Evolutionary conservation across 306 rosid species (phyloP).

Genomic region (Geum urbanum): DNA sequence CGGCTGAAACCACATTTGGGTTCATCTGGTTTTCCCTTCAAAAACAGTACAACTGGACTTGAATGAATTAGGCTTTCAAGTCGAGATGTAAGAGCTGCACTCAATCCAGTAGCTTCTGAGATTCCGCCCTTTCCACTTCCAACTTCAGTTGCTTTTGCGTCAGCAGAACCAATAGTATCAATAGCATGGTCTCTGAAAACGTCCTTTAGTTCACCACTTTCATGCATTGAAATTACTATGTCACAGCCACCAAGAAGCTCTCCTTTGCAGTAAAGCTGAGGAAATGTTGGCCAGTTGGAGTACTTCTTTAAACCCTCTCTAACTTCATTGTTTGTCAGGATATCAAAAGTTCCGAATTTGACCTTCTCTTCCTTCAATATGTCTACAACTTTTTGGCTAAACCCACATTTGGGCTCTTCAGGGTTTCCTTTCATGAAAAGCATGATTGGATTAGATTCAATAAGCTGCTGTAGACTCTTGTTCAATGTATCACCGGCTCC

Average conservation of each 20-base stretch:
- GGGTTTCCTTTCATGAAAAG: slow-evolving; percentile 92
- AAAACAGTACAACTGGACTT: slow-evolving; percentile 69
- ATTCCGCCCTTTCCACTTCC: slow-evolving; percentile 55
- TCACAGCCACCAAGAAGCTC: slow-evolving; percentile 95
- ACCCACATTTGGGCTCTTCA: slow-evolving; percentile 78
- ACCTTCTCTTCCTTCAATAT: slow-evolving; percentile 74
- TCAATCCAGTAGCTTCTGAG: slow-evolving; percentile 55
- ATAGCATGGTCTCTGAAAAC: slow-evolving; percentile 81
- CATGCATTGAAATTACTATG: slow-evolving; percentile 84
- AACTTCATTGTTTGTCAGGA: slow-evolving; percentile 63
- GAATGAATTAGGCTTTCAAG: slow-evolving; percentile 61
- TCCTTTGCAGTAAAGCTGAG: slow-evolving; percentile 91
- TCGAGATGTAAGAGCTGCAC: slow-evolving; percentile 49
- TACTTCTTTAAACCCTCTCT: slow-evolving; percentile 80
- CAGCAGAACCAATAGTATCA: slow-evolving; percentile 27
- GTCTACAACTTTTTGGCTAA: slow-evolving; percentile 72
- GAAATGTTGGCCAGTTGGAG: slow-evolving; percentile 93
- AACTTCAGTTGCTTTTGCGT: slow-evolving; percentile 38
- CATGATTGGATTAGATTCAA: slow-evolving; percentile 56
- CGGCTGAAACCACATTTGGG: slow-evolving; percentile 93
- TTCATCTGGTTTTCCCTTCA: slow-evolving; percentile 87
- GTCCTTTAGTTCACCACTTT: slow-evolving; percentile 70
- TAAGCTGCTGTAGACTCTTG: slow-evolving; percentile 51
- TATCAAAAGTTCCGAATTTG: slow-evolving; percentile 77
- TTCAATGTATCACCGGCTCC: slow-evolving; percentile 44